Base-by-base conservation (phyloP, 2,329 filamentous ascomycete genomes). In the Aspergillus sp. region DNA sequence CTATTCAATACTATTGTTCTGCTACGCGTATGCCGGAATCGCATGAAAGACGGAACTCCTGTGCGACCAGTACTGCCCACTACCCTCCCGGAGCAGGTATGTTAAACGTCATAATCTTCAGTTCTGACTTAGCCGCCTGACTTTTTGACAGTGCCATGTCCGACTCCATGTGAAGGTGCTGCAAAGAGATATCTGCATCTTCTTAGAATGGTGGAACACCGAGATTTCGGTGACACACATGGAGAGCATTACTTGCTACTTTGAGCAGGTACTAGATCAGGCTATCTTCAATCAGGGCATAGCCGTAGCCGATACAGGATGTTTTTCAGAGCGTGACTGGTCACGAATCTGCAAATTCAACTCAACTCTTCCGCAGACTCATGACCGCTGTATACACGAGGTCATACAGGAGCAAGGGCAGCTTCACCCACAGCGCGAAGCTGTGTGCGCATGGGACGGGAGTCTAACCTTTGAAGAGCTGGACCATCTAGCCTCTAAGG, bases 301-400 rank as follows among this genome's bases (percentile, higher is more conserved):
- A 17, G 72, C 75, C 4, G 74, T 86, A 54, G 79, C 76, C 6
- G 74, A 83, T 22, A 72, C 83, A 28, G 82, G 86, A 69, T 76
- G 85, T 3, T 86, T 87, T 66, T 86, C 80, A 13, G 81, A 85
- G 52, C 77, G 81, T 8, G 85, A 88, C 65, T 82, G 83, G 63
- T 77, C 82, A 4, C 84, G 86, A 59, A 81, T 87, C 47, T 69
- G 83, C 7, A 79, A 81, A 5, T 86, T 85, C 75, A 85, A 84
- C 54, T 80, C 80, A 64, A 79, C 80, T 31, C 71, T 74, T 0
- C 77, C 78, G 2, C 68, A 76, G 41, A 71, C 70, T 1, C 76
- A 79, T 1, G 76, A 80, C 5, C 74, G 68, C 19, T 77, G 75
- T 77, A 68, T 75, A 74, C 51, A 80, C 76, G 54, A 78, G 70